phyloP scores from a whole-genome alignment of 2,329 filamentous ascomycete genomes.

The Didymosphaeria variabile region DNA sequence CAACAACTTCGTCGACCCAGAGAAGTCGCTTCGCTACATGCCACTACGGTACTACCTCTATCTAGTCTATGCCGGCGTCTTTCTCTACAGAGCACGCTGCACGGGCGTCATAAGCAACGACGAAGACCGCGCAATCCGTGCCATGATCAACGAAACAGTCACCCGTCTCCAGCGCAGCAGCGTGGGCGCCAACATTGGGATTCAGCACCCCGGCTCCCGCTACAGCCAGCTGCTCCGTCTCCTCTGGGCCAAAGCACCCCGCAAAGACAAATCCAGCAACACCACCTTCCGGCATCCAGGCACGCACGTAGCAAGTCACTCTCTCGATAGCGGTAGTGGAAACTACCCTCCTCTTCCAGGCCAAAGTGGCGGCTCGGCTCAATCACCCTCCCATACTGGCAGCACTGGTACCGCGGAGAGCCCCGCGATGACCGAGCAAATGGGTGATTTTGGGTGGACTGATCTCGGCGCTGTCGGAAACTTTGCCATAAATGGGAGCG shows the following conservation, averaged over 20 bases:
- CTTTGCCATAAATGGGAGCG: conserved; percentile 57
- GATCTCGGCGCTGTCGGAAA: conserved; percentile 59
- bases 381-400: conserved; percentile 51
- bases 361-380: conserved; percentile 9
- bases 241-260: conserved; percentile 58
- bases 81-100: conserved; percentile 59
- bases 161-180: conserved; percentile 55
- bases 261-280: conserved; percentile 40
- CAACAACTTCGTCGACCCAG: conserved; percentile 60
- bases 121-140: conserved; percentile 57
- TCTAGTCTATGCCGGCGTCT: conserved; percentile 59
- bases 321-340: conserved; percentile 36
- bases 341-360: conserved; percentile 26
- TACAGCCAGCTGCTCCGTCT: conserved; percentile 58
- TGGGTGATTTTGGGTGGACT: conserved; percentile 61
- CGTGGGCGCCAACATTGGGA: conserved; percentile 45
- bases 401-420: conserved; percentile 50
- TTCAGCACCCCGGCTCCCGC: conserved; percentile 58
- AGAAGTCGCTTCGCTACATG: conserved; percentile 58
- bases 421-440: conserved; percentile 55
- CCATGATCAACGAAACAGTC: conserved; percentile 59
- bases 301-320: conserved; percentile 38
- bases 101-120: conserved; percentile 58
- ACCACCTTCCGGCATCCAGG: conserved; percentile 43
- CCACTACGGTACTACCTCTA: conserved; percentile 60